Conservation (phyloP, 2,329 filamentous ascomycete genomes). For the Rugonectria rugulosa region DNA sequence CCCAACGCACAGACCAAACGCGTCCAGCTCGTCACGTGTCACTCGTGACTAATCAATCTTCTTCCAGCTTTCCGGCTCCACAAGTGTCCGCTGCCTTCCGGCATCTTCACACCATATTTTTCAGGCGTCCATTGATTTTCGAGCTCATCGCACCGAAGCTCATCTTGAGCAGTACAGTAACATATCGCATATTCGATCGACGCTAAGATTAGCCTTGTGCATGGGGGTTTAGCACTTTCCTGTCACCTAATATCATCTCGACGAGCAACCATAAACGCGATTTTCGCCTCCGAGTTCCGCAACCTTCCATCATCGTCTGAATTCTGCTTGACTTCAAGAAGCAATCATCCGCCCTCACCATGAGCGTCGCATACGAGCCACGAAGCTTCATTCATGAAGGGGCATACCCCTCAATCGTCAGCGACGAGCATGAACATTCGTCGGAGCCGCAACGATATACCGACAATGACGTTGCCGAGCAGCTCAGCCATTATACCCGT, state of each 20-base stretch:
- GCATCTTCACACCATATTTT: slow-evolving; percentile 45
- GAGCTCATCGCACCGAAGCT: slow-evolving; percentile 23
- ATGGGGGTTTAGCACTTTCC: background rate
- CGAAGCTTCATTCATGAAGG: slow-evolving; percentile 58
- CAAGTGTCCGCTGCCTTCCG: slow-evolving; percentile 36
- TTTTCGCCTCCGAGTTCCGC: too few species aligned
- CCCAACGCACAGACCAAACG: slow-evolving; percentile 29
- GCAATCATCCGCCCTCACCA: slow-evolving; percentile 40
- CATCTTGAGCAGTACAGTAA: slow-evolving; percentile 21
- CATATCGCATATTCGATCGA: slow-evolving; percentile 18
- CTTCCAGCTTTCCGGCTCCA: slow-evolving; percentile 33
- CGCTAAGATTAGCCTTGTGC: background rate
- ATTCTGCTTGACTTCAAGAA: slow-evolving; percentile 23
- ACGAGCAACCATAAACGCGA: slow-evolving; percentile 16
- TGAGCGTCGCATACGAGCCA: slow-evolving; percentile 62
- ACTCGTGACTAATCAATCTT: slow-evolving; percentile 36
- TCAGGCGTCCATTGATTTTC: slow-evolving; percentile 45
- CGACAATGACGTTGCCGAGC: slow-evolving; percentile 53
- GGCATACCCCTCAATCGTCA: slow-evolving; percentile 53
- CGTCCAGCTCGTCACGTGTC: slow-evolving; percentile 39
- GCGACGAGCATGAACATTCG: slow-evolving; percentile 52
- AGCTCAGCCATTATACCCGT: slow-evolving; percentile 53
- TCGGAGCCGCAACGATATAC: slow-evolving; percentile 52
- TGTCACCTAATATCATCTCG: background rate
- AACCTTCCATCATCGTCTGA: slow-evolving; percentile 20